Percentiles rank a stretch among this genome's conserved stretches.
Evolutionary conservation across 2,329 filamentous ascomycete genomes (phyloP).

Genomic region (Paraconiothyrium sp.): DNA sequence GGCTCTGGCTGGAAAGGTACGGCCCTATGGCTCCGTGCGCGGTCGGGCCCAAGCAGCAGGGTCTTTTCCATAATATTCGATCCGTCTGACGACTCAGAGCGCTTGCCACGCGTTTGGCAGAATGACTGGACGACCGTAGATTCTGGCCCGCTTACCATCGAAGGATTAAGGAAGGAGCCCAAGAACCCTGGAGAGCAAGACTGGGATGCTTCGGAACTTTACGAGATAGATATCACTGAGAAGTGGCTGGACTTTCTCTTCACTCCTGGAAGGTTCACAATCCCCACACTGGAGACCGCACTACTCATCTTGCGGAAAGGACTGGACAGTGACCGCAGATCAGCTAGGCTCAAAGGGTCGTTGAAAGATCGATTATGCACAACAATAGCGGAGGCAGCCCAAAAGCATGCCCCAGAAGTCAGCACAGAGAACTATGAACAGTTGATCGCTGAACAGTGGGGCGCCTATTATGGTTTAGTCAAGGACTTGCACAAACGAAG

Average conservation of each 20-base stretch:
- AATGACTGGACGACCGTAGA: constrained; percentile 58
- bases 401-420: constrained; percentile 71
- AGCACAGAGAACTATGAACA: constrained; percentile 79
- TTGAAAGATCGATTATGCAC: constrained; percentile 80
- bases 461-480: constrained; percentile 85
- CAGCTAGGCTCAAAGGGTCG: constrained; percentile 56
- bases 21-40: constrained; percentile 58
- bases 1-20: constrained; percentile 50
- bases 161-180: constrained; percentile 49
- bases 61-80: constrained; percentile 78
- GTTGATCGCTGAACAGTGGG: constrained; percentile 85
- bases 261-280: constrained; percentile 82
- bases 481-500: constrained; percentile 86
- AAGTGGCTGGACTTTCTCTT: constrained; percentile 89
- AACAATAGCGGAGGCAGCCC: constrained; percentile 73
- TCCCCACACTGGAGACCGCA: constrained; percentile 82
- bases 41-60: constrained; percentile 69
- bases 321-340: constrained; percentile 45
- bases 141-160: constrained; percentile 52
- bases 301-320: constrained; percentile 81
- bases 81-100: constrained; percentile 67
- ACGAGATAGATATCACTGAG: constrained; percentile 65
- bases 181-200: constrained; percentile 51
- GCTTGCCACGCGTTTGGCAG: constrained; percentile 75
- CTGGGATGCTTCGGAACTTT: constrained; percentile 49